Base-by-base conservation (phyloP, 345 rosid genomes). In the Citrus reticulata region DNA sequence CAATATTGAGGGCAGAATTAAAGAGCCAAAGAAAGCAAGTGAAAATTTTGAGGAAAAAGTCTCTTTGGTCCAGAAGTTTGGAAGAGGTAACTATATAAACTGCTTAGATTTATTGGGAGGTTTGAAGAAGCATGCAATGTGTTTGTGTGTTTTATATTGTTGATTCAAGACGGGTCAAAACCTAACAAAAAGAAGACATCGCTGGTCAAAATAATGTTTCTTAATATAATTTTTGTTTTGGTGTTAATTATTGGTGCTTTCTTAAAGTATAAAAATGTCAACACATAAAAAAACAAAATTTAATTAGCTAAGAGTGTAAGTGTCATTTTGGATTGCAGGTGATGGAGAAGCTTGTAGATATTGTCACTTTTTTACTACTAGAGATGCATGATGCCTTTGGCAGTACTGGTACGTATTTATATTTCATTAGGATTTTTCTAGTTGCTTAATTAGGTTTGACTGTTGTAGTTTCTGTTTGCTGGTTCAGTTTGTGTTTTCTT, bases 311-410 rank as follows among this genome's bases (percentile, higher is more conserved):
- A 11, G 51, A 27, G 5, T 63, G 42, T 58, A 46, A 11, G n/a
- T 20, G 9, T 61, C 78, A 9, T 30, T 81, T 83, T 83, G 76
- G 55, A 39, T 79, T 74, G 25, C 83, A 95, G 98, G 97, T 92
- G 80, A 92, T 92, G 97, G 98, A 93, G 89, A 92, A 93, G 83
- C 92, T 95, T 62, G 98, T 95, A n/a, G 98, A 93, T 82, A 93
- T 91, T 76, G 97, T 93, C 78, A 93, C 89, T 81, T 90, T 85
- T 85, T 85, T 95, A 89, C 91, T 91, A 71, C 84, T 91, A 84
- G 97, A 93, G 87, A 95, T 95, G 72, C 95, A 93, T 78, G 79
- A 76, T 83, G 85, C 83, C 70, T 91, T 95, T 58, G 97, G 91
- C 54, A 84, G 88, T 84, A 84, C 89, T 70, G 97, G 98, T 95